Base-by-base conservation (phyloP, 495 filamentous ascomycete genomes). In the Hypomontagnella submonticulosa region DNA sequence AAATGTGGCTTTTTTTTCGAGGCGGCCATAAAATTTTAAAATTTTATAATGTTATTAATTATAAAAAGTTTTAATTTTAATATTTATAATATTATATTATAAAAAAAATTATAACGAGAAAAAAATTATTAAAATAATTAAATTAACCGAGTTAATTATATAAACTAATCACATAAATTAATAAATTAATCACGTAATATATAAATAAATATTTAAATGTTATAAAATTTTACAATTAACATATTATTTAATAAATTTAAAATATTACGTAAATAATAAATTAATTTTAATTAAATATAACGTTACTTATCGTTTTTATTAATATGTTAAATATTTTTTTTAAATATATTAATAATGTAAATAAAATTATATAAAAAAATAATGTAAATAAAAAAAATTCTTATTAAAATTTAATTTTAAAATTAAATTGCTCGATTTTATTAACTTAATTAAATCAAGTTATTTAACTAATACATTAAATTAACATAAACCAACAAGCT, bases 161-260 rank as follows among this genome's bases (percentile, higher is more conserved):
- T 38, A 38, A 43, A 34, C 18, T 43, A 40, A 38, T 51, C n/a
- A n/a, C n/a, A 49, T 42, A 43, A 51, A 30, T 18, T 54, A 20
- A 51, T 8, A 32, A 32, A n/a, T 48, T 48, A 23, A 48, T n/a
- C 33, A 32, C 15, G 15, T 38, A 42, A n/a, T 42, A 42, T 42
- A 42, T 38, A 42, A 42, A 42, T 42, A 42, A 13, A 42, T 42
- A 42, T 13, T 42, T 15, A 42, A 42, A 42, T 13, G 13, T 42
- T n/a, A 42, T 42, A 1, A 23, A 46, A 46, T 46, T 23, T 23
- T 23, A 27, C 1, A 27, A 30, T 46, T 46, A 46, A 7, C 23
- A 27, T 11, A 46, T 46, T 46, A 4, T 23, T 46, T 46, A 46
- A 46, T 46, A 12, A n/a, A n/a, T n/a, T n/a, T n/a, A n/a, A n/a